phyloP scores from a whole-genome alignment of 306 rosid genomes.

The Malus fusca region DNA sequence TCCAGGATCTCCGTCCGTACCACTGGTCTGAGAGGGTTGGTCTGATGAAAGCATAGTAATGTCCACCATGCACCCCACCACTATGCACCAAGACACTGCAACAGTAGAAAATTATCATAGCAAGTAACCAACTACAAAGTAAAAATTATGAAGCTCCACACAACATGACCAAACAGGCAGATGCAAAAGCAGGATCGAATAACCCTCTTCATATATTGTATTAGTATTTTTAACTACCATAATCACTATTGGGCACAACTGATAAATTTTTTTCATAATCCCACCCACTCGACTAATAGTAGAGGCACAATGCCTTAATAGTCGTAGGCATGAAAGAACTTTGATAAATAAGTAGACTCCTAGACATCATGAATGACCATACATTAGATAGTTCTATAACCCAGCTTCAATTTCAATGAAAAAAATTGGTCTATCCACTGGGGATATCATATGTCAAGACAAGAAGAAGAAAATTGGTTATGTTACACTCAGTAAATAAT shows the following conservation, averaged over 20 bases:
- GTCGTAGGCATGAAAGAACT: not conserved
- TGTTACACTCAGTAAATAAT: not conserved
- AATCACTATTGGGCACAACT: not conserved
- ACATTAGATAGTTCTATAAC: not conserved
- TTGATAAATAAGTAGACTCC: not conserved
- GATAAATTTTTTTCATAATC: not conserved
- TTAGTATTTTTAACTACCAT: not conserved
- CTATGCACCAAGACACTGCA: constrained; percentile 93
- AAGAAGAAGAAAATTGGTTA: not conserved
- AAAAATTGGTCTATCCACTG: not conserved
- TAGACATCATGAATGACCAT: not conserved
- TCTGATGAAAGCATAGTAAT: constrained; percentile 85
- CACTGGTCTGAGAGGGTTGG: constrained; percentile 89
- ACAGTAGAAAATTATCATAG: constrained; percentile 12
- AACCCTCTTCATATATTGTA: not conserved
- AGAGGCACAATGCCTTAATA: not conserved
- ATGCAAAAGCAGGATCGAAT: not conserved
- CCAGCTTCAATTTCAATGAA: not conserved
- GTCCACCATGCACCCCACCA: constrained; percentile 97
- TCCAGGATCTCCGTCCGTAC: constrained; percentile 34
- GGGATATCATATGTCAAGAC: not conserved
- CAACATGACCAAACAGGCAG: not conserved
- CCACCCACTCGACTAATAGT: not conserved
- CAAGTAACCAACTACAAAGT: not conserved
- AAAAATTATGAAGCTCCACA: not conserved